phyloP scores from a whole-genome alignment of 805 yeast species.

The Danielozyma ontarioensis region DNA sequence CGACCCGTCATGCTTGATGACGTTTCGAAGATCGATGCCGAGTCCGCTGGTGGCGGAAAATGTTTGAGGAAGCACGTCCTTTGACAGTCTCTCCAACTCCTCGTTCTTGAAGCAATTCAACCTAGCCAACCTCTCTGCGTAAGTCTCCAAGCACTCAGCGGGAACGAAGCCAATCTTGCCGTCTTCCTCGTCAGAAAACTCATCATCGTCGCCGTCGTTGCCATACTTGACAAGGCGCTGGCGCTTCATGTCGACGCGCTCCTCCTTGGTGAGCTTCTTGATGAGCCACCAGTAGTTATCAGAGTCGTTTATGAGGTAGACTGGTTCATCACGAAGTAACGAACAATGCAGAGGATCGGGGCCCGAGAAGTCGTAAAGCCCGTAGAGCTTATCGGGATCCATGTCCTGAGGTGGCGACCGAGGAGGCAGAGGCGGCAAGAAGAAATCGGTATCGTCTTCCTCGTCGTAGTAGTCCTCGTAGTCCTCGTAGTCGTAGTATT shows the following conservation, averaged over 20 bases:
- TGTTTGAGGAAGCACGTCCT: conserved; percentile 6
- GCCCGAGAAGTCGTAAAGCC: conserved; percentile 81
- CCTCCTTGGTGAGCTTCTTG: conserved; percentile 32
- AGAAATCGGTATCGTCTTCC: conserved; percentile 40
- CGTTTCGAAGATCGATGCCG: conserved; percentile 2
- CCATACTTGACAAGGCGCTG: conserved; percentile 6
- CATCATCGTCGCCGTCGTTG: conserved; percentile 11
- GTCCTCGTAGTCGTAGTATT: conserved; percentile 12
- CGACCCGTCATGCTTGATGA: conserved; percentile 4
- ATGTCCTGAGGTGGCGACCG: conserved; percentile 75
- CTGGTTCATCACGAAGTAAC: conserved; percentile 74
- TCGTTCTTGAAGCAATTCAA: conserved; percentile 90
- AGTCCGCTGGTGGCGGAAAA: not conserved
- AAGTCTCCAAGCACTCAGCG: conserved; percentile 90
- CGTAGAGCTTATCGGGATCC: conserved; percentile 80
- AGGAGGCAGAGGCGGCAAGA: conserved; percentile 58
- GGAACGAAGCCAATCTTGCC: conserved; percentile 91
- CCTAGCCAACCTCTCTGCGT: conserved; percentile 85
- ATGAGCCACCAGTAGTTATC: conserved; percentile 98
- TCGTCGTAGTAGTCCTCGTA: conserved; percentile 23
- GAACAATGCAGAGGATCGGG: conserved; percentile 92
- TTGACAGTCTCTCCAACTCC: conserved; percentile 43
- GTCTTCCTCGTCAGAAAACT: conserved; percentile 39
- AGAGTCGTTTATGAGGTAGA: conserved; percentile 75
- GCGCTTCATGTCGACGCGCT: conserved; percentile 27